Percentiles rank a stretch among this genome's conserved stretches.
Conservation (phyloP, 176 grass and related monocot species). For the Carex cristatella region DNA sequence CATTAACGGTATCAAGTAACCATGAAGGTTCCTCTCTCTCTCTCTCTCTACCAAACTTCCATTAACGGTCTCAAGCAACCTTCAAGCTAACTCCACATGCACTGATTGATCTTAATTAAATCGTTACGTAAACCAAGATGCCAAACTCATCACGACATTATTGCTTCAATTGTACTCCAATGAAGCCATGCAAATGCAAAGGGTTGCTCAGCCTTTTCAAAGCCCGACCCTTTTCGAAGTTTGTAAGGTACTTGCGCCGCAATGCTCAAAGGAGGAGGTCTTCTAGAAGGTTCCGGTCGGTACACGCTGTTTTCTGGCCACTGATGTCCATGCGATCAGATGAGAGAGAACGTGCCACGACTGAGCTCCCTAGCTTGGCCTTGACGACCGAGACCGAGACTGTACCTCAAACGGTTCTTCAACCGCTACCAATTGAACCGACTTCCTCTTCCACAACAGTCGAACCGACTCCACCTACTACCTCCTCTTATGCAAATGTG, state of each 20-base stretch:
- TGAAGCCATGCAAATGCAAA: slow-evolving; percentile 27
- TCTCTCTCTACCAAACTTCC: slow-evolving; percentile 12
- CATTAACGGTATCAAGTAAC: slow-evolving; percentile 6
- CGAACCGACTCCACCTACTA: not conserved
- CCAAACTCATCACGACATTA: not conserved
- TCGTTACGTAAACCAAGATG: slow-evolving; percentile 18
- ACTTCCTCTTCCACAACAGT: not conserved
- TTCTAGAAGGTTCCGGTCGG: slow-evolving; percentile 48
- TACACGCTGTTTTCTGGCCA: slow-evolving; percentile 74
- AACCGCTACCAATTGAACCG: slow-evolving; percentile 14
- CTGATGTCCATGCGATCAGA: slow-evolving; percentile 66
- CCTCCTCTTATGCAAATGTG: not conserved
- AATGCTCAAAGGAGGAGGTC: slow-evolving; percentile 27
- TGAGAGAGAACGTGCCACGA: not conserved
- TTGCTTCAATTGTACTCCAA: slow-evolving; percentile 37
- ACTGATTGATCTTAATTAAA: not conserved
- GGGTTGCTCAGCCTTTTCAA: slow-evolving; percentile 35
- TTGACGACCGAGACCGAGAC: not conserved
- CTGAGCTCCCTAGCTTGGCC: slow-evolving; percentile 1
- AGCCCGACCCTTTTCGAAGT: slow-evolving; percentile 16
- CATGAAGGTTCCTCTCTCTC: not conserved
- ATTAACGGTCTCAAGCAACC: slow-evolving; percentile 6
- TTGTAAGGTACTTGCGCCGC: slow-evolving; percentile 32
- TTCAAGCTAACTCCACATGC: slow-evolving; percentile 10
- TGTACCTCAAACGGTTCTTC: not conserved